Percentiles rank a stretch among this genome's conserved stretches.
Evolutionary conservation across 257 asterid species (phyloP).

Genomic region (Linderniella brevidens): DNA sequence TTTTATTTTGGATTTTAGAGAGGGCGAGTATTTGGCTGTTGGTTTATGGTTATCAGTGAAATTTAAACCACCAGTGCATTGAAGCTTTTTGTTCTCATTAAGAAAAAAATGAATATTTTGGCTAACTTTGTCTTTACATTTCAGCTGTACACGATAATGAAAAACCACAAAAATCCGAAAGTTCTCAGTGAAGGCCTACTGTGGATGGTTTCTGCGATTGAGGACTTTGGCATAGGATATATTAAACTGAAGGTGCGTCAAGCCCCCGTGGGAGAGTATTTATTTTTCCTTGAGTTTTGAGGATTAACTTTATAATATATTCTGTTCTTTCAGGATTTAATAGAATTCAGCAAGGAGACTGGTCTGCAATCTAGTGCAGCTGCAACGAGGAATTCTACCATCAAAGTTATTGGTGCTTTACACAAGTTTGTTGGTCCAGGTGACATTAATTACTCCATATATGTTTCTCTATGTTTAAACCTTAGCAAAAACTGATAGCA

Average conservation of each 20-base stretch:
- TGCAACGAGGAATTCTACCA: conserved; percentile 86
- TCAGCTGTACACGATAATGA: conserved; percentile 84
- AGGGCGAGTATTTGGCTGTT: too few relatives aligned
- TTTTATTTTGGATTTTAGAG: too few relatives aligned
- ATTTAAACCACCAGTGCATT: too few relatives aligned
- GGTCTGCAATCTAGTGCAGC: conserved; percentile 99
- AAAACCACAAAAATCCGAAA: conserved; percentile 98
- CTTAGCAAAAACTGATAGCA: conserved; percentile 14
- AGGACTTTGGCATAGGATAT: conserved; percentile 74
- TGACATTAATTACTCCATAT: conserved; percentile 19
- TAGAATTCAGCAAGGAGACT: conserved; percentile 90
- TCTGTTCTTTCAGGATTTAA: conserved; percentile 40
- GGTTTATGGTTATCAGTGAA: too few relatives aligned
- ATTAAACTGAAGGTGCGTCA: conserved; percentile 63
- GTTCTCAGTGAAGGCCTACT: conserved; percentile 91
- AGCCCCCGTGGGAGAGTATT: conserved; percentile 4
- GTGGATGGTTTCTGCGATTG: conserved; percentile 94
- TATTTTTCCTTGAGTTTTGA: too few relatives aligned
- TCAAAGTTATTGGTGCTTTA: conserved; percentile 67
- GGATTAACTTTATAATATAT: too few relatives aligned
- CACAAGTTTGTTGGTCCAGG: conserved; percentile 99
- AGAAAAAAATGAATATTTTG: too few relatives aligned
- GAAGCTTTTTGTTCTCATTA: too few relatives aligned
- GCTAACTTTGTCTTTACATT: neutral
- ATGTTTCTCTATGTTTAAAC: conserved; percentile 7